phyloP scores from a whole-genome alignment of 2,329 filamentous ascomycete genomes.

The Huntiella moniliformis region DNA sequence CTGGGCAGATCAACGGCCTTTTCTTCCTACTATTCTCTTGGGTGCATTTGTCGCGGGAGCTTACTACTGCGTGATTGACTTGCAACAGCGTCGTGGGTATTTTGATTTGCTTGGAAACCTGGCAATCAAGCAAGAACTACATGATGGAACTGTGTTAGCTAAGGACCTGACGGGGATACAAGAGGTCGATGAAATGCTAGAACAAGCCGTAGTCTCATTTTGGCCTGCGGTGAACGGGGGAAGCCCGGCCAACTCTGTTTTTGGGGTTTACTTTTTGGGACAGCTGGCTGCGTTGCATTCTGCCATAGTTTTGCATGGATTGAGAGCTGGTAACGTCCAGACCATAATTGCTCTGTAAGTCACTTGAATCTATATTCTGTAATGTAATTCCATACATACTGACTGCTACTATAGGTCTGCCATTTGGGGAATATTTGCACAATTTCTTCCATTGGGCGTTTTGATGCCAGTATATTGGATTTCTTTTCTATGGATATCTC shows the following conservation, averaged over 20 bases:
- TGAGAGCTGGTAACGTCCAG: constrained; percentile 13
- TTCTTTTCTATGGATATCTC: constrained; percentile 14
- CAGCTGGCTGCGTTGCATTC: constrained; percentile 14
- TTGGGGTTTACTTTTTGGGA: constrained; percentile 13
- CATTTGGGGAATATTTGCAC: constrained; percentile 14
- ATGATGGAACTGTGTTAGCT: constrained; percentile 1
- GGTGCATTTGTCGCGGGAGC: constrained; percentile 1
- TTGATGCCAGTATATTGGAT: constrained; percentile 15
- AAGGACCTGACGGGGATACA: constrained; percentile 13
- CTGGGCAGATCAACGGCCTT: constrained; percentile 7
- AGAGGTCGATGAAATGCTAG: constrained; percentile 13
- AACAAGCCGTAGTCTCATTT: constrained; percentile 13
- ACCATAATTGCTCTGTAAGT: constrained; percentile 14
- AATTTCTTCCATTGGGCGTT: constrained; percentile 14
- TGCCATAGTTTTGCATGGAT: constrained; percentile 13
- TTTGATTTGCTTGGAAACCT: not conserved
- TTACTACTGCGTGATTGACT: constrained; percentile 1
- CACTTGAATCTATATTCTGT: not conserved
- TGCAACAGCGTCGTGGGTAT: constrained; percentile 4
- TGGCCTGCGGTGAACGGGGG: constrained; percentile 12
- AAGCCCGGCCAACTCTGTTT: constrained; percentile 12
- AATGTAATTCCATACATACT: not conserved
- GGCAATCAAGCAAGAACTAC: not conserved
- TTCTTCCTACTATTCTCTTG: constrained; percentile 5
- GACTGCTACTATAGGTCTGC: constrained; percentile 9